These are phyloP conservation scores for Tarenaya hassleriana DNA, from an alignment of 345 rosid genomes.

Conservation along the genomic window DNA sequence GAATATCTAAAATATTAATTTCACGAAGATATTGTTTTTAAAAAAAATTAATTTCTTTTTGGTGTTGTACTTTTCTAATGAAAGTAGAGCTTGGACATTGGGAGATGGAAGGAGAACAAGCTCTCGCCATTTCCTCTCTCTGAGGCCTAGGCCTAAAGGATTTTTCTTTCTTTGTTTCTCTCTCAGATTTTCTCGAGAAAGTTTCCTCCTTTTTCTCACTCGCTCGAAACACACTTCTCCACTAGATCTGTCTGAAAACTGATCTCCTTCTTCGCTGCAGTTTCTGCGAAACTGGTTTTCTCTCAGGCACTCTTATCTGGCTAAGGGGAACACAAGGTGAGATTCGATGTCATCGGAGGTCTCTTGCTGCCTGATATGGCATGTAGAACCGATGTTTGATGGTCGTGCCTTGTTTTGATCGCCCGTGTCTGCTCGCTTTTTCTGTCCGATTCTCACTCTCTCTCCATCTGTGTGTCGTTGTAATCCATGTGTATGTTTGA, in stretches of 20 bases:
- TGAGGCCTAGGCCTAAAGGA: conserved; percentile 10
- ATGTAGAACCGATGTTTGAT: not conserved
- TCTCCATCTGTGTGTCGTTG: not conserved
- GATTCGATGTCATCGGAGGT: conserved; percentile 23
- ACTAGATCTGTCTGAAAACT: conserved; percentile 39
- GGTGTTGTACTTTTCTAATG: conserved; percentile 27
- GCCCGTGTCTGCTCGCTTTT: conserved; percentile 1
- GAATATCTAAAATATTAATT: conserved; percentile 6
- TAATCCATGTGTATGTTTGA: conserved; percentile 4
- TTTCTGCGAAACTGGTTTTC: conserved; percentile 9
- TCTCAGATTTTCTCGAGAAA: conserved; percentile 25
- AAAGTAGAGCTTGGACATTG: conserved; percentile 36
- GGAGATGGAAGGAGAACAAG: conserved; percentile 40
- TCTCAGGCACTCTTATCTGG: conserved; percentile 14
- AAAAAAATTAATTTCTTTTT: not conserved
- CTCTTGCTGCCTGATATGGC: not conserved
- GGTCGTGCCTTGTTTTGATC: not conserved
- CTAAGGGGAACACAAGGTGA: conserved; percentile 34
- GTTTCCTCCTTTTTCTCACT: conserved; percentile 19
- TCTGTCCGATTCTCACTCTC: not conserved
- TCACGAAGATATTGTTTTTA: not conserved
- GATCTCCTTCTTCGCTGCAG: conserved; percentile 11
- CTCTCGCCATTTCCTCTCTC: conserved; percentile 28
- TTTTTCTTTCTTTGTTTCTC: conserved; percentile 14
- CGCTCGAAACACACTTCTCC: not conserved